phyloP scores from a whole-genome alignment of 1,284 basidiomycete genomes.

The Boletellus deceptivus region DNA sequence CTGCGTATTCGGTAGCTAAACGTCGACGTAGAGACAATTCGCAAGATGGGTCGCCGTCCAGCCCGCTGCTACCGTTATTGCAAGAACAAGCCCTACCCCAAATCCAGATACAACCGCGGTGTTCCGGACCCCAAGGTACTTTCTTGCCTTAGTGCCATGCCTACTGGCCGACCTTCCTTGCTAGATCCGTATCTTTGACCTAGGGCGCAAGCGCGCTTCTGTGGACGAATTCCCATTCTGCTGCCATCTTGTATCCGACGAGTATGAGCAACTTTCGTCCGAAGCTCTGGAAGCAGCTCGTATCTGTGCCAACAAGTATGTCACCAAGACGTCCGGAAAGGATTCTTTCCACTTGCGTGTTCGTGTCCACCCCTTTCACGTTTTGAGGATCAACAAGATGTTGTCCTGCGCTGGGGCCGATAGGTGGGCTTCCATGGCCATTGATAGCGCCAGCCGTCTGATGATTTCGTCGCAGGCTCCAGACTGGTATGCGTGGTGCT shows the following conservation, averaged over 20 bases:
- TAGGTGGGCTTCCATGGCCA: constrained; percentile 54
- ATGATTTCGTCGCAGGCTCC: constrained; percentile 56
- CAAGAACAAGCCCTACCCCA: constrained; percentile 97
- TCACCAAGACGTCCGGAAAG: constrained; percentile 97
- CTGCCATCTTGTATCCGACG: constrained; percentile 95
- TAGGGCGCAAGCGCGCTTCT: constrained; percentile 92
- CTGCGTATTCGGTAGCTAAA: constrained; percentile 8
- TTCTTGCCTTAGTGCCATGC: background rate
- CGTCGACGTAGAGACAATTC: constrained; percentile 11
- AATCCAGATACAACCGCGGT: constrained; percentile 98
- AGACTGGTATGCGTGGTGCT: constrained; percentile 99
- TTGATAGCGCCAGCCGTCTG: fast-evolving
- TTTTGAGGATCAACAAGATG: constrained; percentile 99
- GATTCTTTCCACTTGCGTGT: constrained; percentile 99
- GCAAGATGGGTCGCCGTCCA: constrained; percentile 87
- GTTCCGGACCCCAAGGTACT: constrained; percentile 89
- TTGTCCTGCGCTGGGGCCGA: constrained; percentile 98
- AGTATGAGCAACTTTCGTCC: constrained; percentile 96
- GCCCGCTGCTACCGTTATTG: constrained; percentile 97
- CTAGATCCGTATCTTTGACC: constrained; percentile 90
- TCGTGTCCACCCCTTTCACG: constrained; percentile 98
- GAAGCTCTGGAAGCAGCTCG: constrained; percentile 98
- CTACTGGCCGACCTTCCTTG: background rate
- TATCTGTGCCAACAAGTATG: constrained; percentile 99
- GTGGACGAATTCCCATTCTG: constrained; percentile 99